Evolutionary conservation across 2,329 filamentous ascomycete genomes (phyloP).

Genomic region (Fusarium tjaetaba): DNA sequence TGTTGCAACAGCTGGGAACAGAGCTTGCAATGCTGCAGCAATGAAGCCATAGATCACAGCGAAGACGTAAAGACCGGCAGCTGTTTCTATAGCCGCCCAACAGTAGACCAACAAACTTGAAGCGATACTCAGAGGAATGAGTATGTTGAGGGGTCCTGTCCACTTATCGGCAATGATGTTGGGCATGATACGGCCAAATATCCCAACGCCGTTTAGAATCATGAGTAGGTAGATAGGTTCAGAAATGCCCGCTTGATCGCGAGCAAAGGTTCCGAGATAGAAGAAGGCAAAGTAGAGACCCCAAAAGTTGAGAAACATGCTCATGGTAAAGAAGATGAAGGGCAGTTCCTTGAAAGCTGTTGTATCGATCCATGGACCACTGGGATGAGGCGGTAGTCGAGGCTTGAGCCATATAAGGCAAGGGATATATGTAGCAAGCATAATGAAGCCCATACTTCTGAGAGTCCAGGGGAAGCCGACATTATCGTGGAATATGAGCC

Average conservation of each 20-base stretch:
- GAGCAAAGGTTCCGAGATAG: slow-evolving; percentile 60
- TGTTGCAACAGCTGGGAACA: slow-evolving; percentile 61
- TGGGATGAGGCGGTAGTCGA: slow-evolving; percentile 52
- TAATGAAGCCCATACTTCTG: slow-evolving; percentile 58
- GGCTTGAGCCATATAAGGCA: slow-evolving; percentile 53
- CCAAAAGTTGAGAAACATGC: slow-evolving; percentile 50
- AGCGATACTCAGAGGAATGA: slow-evolving; percentile 52
- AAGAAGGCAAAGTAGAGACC: slow-evolving; percentile 57
- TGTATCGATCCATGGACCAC: slow-evolving; percentile 55
- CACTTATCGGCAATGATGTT: slow-evolving; percentile 58
- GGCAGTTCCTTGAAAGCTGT: slow-evolving; percentile 54
- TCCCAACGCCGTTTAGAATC: slow-evolving; percentile 63
- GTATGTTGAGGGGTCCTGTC: slow-evolving; percentile 61
- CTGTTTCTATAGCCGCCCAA: slow-evolving; percentile 42
- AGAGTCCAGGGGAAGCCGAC: slow-evolving; percentile 67
- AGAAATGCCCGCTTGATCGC: slow-evolving; percentile 42
- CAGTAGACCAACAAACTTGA: slow-evolving; percentile 42
- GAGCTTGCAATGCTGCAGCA: slow-evolving; percentile 59
- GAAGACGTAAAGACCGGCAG: slow-evolving; percentile 42
- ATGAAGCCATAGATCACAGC: slow-evolving; percentile 60
- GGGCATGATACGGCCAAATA: slow-evolving; percentile 60
- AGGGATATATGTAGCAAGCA: slow-evolving; percentile 52
- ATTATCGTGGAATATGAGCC: slow-evolving; percentile 53
- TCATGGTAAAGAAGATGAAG: slow-evolving; percentile 48
- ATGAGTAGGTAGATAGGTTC: slow-evolving; percentile 47